These are phyloP conservation scores for Plasmodium malariae DNA, from an alignment of 169 alveolate species.

Conservation along the genomic window DNA sequence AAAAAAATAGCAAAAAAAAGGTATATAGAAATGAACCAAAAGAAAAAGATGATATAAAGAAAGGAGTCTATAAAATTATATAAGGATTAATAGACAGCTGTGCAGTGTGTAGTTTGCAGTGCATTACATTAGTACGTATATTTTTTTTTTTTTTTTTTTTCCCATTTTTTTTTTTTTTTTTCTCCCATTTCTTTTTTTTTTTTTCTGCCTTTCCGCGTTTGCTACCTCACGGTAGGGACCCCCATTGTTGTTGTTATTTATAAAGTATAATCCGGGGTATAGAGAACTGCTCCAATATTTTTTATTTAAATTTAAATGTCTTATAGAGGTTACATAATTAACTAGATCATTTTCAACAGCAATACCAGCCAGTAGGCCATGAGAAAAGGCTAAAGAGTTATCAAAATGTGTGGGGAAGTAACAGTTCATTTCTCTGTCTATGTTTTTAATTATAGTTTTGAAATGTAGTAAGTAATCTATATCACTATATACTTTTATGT, in stretches of 20 bases:
- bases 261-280: constrained; percentile 49
- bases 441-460: constrained; percentile 23
- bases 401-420: constrained; percentile 56
- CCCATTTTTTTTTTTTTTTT: background rate
- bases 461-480: constrained; percentile 39
- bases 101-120: too few species aligned
- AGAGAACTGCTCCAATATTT: constrained; percentile 53
- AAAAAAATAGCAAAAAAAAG: background rate
- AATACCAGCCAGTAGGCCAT: constrained; percentile 58
- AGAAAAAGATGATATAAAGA: too few species aligned
- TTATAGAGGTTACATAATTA: constrained; percentile 62
- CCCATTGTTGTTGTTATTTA: constrained; percentile 13
- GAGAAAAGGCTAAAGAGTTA: constrained; percentile 62
- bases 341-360: constrained; percentile 50
- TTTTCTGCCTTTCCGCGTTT: background rate
- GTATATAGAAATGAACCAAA: background rate
- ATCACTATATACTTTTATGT: constrained; percentile 33
- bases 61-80: too few species aligned
- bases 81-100: too few species aligned
- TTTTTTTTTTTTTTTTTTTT: background rate
- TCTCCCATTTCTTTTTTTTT: too few species aligned
- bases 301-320: constrained; percentile 48
- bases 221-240: constrained; percentile 10
- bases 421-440: constrained; percentile 38
- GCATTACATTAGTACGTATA: background rate